phyloP scores from a whole-genome alignment of 805 yeast species.

The Wickerhamomyces bisporus region DNA sequence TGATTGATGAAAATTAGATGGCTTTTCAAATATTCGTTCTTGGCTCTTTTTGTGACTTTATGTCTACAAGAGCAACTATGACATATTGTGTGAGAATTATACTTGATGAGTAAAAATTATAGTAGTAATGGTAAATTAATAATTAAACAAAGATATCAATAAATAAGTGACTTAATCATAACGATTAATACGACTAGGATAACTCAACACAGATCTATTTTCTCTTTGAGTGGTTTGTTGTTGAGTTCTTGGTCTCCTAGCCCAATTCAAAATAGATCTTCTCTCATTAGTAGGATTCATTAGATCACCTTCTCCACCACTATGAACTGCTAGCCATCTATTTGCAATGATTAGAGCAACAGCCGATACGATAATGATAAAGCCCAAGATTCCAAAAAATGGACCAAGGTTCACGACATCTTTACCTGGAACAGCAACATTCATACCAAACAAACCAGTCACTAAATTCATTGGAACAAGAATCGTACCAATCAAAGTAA shows the following conservation, averaged over 20 bases:
- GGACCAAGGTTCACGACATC: conserved; percentile 42
- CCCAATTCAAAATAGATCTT: conserved; percentile 28
- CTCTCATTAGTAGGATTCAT: conserved; percentile 20
- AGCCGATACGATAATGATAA: conserved; percentile 38
- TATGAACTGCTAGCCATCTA: conserved; percentile 34
- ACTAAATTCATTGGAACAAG: conserved; percentile 84
- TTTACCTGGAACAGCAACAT: conserved; percentile 80
- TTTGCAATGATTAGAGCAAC: conserved; percentile 36
- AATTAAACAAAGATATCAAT: no score
- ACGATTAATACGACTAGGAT: conserved; percentile 20
- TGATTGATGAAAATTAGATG: no score
- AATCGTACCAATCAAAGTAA: conserved; percentile 85
- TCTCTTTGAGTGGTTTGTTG: conserved; percentile 16
- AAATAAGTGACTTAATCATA: conserved; percentile 11
- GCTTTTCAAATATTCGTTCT: no score
- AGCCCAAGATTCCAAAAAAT: conserved; percentile 66
- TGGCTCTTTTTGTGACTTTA: no score
- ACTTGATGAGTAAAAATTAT: no score
- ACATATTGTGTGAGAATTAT: no score
- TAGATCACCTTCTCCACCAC: conserved; percentile 25
- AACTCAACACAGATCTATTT: conserved; percentile 24
- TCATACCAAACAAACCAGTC: conserved; percentile 95
- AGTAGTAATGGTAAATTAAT: no score
- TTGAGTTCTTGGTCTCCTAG: conserved; percentile 11
- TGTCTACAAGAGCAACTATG: no score